phyloP scores from a whole-genome alignment of 306 rosid genomes.

The Nissolia schottii region DNA sequence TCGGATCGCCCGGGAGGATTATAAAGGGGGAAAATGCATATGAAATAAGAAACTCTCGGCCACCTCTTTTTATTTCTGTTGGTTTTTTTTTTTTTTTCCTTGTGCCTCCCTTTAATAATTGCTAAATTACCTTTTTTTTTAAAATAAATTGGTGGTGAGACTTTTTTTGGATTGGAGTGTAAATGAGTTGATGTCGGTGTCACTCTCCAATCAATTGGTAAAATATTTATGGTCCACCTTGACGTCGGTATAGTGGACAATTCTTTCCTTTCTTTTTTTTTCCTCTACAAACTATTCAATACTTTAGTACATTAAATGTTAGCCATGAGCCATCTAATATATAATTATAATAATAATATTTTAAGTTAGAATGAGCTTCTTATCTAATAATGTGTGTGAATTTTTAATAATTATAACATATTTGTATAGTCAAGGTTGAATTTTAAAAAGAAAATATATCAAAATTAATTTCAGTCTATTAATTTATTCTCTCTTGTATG shows the following conservation, averaged over 20 bases:
- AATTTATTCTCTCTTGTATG: no score
- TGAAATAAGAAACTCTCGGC: not conserved
- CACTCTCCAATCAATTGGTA: not conserved
- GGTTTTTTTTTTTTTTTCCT: not conserved
- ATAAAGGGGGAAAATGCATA: not conserved
- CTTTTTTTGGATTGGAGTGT: constrained; percentile 10
- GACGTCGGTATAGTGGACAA: not conserved
- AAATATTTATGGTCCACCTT: constrained; percentile 15
- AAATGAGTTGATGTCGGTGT: not conserved
- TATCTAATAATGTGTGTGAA: no score
- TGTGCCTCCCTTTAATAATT: not conserved
- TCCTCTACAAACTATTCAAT: no score
- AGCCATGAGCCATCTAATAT: no score
- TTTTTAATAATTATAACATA: no score
- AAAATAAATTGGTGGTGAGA: constrained; percentile 1
- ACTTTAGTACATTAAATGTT: no score
- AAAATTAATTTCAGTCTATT: no score
- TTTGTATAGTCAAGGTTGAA: no score
- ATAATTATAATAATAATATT: no score
- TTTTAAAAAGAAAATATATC: no score
- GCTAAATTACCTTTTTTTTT: not conserved
- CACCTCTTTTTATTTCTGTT: not conserved
- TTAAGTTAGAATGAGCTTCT: no score
- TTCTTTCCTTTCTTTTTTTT: not conserved
- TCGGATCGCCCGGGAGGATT: constrained; percentile 17